These are phyloP conservation scores for Microdochium nivale DNA, from an alignment of 2,329 filamentous ascomycete genomes.

Conservation along the genomic window DNA sequence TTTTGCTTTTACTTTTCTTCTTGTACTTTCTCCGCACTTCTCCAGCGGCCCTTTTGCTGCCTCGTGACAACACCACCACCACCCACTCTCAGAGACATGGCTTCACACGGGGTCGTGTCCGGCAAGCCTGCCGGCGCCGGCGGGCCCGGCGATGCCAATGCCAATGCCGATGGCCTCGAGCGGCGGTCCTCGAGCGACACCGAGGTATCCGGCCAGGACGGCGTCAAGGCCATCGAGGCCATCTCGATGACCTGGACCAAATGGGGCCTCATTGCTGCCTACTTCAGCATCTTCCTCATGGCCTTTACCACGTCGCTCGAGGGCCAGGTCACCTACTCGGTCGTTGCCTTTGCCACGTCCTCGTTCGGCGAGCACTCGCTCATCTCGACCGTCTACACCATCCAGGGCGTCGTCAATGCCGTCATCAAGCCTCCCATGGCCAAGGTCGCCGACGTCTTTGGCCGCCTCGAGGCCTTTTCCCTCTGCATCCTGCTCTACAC, in stretches of 20 bases:
- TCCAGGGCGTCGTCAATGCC: conserved; percentile 56
- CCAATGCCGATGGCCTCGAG: not conserved
- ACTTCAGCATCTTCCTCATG: conserved; percentile 42
- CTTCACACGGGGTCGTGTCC: not conserved
- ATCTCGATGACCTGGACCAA: conserved; percentile 21
- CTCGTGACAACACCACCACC: no score
- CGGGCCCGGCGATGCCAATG: not conserved
- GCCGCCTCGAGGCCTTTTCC: conserved; percentile 49
- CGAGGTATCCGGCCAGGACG: conserved; percentile 13
- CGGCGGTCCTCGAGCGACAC: not conserved
- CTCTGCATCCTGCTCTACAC: conserved; percentile 44
- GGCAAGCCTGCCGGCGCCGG: not conserved
- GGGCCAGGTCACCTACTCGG: conserved; percentile 50
- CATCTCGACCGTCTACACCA: conserved; percentile 54
- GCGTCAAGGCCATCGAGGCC: conserved; percentile 22
- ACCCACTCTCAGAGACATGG: not conserved
- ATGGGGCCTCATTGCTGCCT: conserved; percentile 19
- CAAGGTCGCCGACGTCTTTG: conserved; percentile 54
- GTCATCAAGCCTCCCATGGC: conserved; percentile 54
- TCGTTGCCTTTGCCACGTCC: conserved; percentile 56
- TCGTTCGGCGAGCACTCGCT: conserved; percentile 55
- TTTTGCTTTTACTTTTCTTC: no score
- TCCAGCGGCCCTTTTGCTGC: no score
- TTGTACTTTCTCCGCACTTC: no score
- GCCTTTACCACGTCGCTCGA: conserved; percentile 61